Base-by-base conservation (phyloP, 768 basidiomycete genomes). In the Phaffia australis region DNA sequence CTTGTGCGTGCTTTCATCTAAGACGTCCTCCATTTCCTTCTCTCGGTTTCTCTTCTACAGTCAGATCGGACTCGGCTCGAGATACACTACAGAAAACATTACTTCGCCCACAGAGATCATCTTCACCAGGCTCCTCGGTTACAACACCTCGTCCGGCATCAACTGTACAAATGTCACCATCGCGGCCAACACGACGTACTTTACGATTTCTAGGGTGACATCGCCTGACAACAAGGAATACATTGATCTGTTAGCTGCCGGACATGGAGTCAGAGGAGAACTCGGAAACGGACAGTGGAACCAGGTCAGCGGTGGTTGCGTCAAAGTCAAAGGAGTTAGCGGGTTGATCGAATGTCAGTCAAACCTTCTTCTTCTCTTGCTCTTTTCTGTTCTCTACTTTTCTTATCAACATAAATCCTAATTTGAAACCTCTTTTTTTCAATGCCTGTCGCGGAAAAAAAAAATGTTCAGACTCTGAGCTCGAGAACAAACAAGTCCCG, bases 391-490 rank as follows among this genome's bases (percentile, higher is more conserved):
- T 32, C 25, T 25, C 42, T 0, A 32, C 27, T 30, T 6, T 1
- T 30, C 18, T 29, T n/a, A n/a, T n/a, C n/a, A n/a, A n/a, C n/a
- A n/a, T n/a, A n/a, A n/a, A n/a, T n/a, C n/a, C n/a, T n/a, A n/a
- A n/a, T n/a, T n/a, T n/a, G n/a, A n/a, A 30, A n/a, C 47, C 25
- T 61, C 42, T 2, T n/a, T 14, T 30, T 18, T 42, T n/a, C 15
- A 23, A 19, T 51, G 15, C 1, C 14, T n/a, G n/a, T n/a, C n/a
- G n/a, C n/a, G n/a, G n/a, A n/a, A n/a, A n/a, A n/a, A n/a, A n/a
- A n/a, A n/a, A n/a, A n/a, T n/a, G n/a, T 23, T 2, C 54, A 73
- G 71, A 70, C 62, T 62, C 72, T 69, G 56, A 42, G 29, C n/a
- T 32, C 27, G 14, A 64, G 64, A 23, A 51, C 25, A 46, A 60